A percentile compares a stretch with the other conserved stretches of the same genome.
Evolutionary conservation across 2,329 filamentous ascomycete genomes (phyloP).

Genomic region (Blumeria graminis): DNA sequence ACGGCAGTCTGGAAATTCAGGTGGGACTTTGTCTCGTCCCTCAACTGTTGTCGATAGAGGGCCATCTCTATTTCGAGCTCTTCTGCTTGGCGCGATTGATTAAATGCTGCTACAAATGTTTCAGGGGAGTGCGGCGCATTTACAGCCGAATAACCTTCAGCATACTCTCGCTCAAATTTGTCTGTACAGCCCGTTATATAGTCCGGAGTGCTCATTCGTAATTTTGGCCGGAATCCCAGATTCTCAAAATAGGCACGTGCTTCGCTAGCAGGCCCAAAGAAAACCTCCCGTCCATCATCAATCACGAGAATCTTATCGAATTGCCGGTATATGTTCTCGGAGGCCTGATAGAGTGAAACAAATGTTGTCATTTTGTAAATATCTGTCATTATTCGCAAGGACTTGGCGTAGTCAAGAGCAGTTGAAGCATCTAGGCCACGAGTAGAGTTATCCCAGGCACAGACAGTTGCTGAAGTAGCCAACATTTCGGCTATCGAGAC

Average conservation of each 20-base stretch:
- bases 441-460: constrained; percentile 62
- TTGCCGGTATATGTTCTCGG: constrained; percentile 42
- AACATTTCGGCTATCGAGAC: constrained; percentile 59
- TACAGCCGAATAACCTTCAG: constrained; percentile 35
- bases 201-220: constrained; percentile 44
- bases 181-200: constrained; percentile 59
- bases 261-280: constrained; percentile 34
- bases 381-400: constrained; percentile 49
- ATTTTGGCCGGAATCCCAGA: constrained; percentile 32
- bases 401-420: constrained; percentile 52
- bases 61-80: constrained; percentile 40
- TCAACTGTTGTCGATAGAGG: constrained; percentile 38
- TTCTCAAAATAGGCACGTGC: constrained; percentile 41
- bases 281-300: constrained; percentile 44
- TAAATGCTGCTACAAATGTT: constrained; percentile 44
- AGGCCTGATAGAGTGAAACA: constrained; percentile 44
- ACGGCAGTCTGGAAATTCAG: constrained; percentile 59
- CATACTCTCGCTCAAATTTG: constrained; percentile 59
- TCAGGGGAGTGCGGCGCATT: constrained; percentile 47
- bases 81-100: constrained; percentile 32
- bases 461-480: constrained; percentile 46
- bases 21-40: constrained; percentile 39
- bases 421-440: constrained; percentile 60
- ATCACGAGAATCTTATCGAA: constrained; percentile 69
- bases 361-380: constrained; percentile 46